Percentiles rank a stretch among this genome's conserved stretches.
Evolutionary conservation across 148 eudicot genomes (phyloP).

Genomic region (Fagopyrum homotropicum): DNA sequence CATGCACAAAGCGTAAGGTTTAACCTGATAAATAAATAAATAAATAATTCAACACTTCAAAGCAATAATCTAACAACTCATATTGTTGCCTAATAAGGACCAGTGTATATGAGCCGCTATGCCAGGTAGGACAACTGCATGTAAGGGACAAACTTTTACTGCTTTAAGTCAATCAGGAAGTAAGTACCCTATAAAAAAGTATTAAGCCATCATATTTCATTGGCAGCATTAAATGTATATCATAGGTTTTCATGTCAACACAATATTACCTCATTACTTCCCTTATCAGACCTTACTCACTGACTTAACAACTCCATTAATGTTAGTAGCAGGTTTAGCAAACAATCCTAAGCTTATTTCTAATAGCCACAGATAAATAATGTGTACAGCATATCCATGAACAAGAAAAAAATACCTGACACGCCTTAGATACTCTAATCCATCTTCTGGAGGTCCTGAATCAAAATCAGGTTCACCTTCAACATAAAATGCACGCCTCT

Average conservation of each 20-base stretch:
- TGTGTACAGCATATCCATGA: not conserved
- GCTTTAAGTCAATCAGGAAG: not conserved
- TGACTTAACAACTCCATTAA: not conserved
- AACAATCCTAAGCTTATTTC: not conserved
- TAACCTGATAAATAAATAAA: not conserved
- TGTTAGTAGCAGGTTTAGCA: not conserved
- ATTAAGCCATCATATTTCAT: not conserved
- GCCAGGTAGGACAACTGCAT: not conserved
- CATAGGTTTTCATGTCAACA: not conserved
- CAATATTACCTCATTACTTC: not conserved
- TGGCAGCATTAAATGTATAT: not conserved
- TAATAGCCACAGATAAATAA: not conserved
- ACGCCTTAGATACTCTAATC: constrained; percentile 87
- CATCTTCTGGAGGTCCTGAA: constrained; percentile 92
- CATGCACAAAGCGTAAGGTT: not conserved
- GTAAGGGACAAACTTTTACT: not conserved
- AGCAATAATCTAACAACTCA: not conserved
- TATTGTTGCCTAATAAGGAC: not conserved
- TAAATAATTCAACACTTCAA: not conserved
- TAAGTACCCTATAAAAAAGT: not conserved
- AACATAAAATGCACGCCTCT: constrained; percentile 72
- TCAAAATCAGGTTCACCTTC: constrained; percentile 91
- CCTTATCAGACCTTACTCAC: not conserved
- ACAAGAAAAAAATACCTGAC: constrained; percentile 53
- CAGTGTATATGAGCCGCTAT: not conserved